These are phyloP conservation scores for Pholiota molesta DNA, from an alignment of 768 basidiomycete species.

Conservation along the genomic window DNA sequence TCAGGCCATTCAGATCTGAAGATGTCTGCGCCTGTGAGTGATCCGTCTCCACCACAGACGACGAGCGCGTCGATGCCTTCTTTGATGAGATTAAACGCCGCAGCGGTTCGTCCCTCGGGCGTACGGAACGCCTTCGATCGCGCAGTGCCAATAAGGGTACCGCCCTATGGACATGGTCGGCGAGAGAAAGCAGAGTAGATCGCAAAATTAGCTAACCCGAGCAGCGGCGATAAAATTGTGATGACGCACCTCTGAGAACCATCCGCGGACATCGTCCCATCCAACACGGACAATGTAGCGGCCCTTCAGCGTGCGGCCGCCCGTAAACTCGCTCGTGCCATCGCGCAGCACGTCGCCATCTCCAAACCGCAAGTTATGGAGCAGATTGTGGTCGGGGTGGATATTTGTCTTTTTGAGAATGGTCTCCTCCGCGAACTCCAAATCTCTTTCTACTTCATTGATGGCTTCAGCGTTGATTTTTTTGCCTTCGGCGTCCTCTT, in stretches of 20 bases:
- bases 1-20: conserved; percentile 94
- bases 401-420: conserved; percentile 14
- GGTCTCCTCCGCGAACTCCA: conserved; percentile 14
- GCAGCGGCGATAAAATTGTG: conserved; percentile 1
- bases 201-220: conserved; percentile 5
- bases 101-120: conserved; percentile 83
- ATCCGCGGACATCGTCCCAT: conserved; percentile 97
- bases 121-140: conserved; percentile 86
- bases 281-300: conserved; percentile 94
- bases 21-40: conserved; percentile 92
- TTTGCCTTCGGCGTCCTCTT: conserved; percentile 21
- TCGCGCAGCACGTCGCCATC: conserved; percentile 78
- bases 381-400: conserved; percentile 40
- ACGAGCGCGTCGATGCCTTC: conserved; percentile 97
- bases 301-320: conserved; percentile 80
- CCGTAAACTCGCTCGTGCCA: conserved; percentile 75
- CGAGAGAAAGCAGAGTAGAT: not conserved
- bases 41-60: conserved; percentile 97
- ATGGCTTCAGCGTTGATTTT: conserved; percentile 26
- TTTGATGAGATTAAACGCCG: conserved; percentile 89
- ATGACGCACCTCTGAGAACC: conserved; percentile 79
- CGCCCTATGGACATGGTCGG: conserved; percentile 56
- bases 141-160: conserved; percentile 95
- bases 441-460: conserved; percentile 23
- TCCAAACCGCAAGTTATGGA: conserved; percentile 82